A percentile compares a stretch with the other conserved stretches of the same genome.
Evolutionary conservation across 371 early-diverging fungal genomes (phyloP).

Genomic region (Syncephalis plumigaleata): DNA sequence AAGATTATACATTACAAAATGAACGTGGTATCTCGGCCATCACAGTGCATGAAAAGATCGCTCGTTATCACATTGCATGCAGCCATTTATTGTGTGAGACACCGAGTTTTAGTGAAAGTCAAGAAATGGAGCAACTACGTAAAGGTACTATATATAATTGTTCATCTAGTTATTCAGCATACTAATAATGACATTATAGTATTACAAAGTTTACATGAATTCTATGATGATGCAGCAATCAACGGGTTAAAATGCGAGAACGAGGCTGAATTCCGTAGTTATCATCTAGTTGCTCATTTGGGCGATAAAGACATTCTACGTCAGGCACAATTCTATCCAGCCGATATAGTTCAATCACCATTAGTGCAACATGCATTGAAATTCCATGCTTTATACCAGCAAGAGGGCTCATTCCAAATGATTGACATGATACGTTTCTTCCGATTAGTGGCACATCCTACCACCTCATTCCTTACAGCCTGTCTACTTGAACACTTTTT

Average conservation of each 20-base stretch:
- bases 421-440: slow-evolving; percentile 34
- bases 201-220: slow-evolving; percentile 62
- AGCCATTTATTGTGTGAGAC: slow-evolving; percentile 52
- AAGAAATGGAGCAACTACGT: slow-evolving; percentile 73
- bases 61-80: slow-evolving; percentile 75
- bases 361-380: slow-evolving; percentile 46
- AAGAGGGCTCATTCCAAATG: slow-evolving; percentile 24
- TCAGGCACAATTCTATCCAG: slow-evolving; percentile 33
- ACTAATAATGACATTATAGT: slow-evolving; percentile 17
- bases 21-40: slow-evolving; percentile 46
- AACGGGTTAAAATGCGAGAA: slow-evolving; percentile 37
- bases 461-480: slow-evolving; percentile 50
- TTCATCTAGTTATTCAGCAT: slow-evolving; percentile 43
- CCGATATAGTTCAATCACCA: slow-evolving; percentile 27
- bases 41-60: slow-evolving; percentile 61
- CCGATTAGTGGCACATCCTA: slow-evolving; percentile 27
- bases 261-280: slow-evolving; percentile 80
- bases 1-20: slow-evolving; percentile 81
- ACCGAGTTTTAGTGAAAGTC: slow-evolving; percentile 48
- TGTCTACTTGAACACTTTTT: slow-evolving; percentile 61
- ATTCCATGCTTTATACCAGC: slow-evolving; percentile 37
- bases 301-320: slow-evolving; percentile 48
- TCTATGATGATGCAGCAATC: slow-evolving; percentile 55
- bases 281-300: slow-evolving; percentile 55
- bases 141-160: slow-evolving; percentile 43